Base-by-base conservation (phyloP, 1,284 basidiomycete species). In the Tilletia horrida region DNA sequence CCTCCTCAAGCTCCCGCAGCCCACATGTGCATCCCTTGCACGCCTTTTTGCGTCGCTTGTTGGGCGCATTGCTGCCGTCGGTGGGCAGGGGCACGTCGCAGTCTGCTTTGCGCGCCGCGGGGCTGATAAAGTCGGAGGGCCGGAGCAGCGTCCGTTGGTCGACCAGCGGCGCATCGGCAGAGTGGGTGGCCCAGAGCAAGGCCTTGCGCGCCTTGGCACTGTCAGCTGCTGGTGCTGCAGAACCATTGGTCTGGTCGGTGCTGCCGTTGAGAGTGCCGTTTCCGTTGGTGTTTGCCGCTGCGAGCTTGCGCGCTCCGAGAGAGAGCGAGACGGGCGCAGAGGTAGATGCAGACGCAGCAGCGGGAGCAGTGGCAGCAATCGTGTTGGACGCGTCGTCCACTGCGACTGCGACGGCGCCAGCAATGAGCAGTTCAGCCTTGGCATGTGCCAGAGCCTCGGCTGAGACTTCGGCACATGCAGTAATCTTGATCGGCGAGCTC, bases 21-120 rank as follows among this genome's bases (percentile, higher is more conserved):
- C 80, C 80, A 55, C 80, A 81, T 6, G 80, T 81, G 73, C 80
- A 81, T 7, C 76, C 77, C 63, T 81, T 81, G 76, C 80, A 81
- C 3, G 80, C 80, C 66, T 77, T 78, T 66, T 79, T 79, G 66
- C 71, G 65, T 47, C 66, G 63, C 43, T 75, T 73, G 40, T 70
- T 75, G 40, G 70, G 69, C 27, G 70, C 70, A 9, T 67, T 71
- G 0, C 73, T 59, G 21, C 74, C 78, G 18, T 62, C 23, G 25
- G 18, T 62, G 45, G 43, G 29, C 31, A 25, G 59, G 16, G 55
- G 45, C 13, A 81, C 73, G 62, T 79, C 76, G 70, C 80, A 81
- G 66, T 80, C 80, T 55, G 75, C 74, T 66, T 76, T 74, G 65
- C 73, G 68, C 1, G 75, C 78, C 11, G 69, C 71, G 14, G 78